Evolutionary conservation across 805 yeast species (phyloP), one percentile per base, ranked within the genome.

Genomic region (Sugiyamaella lignohabitans): DNA sequence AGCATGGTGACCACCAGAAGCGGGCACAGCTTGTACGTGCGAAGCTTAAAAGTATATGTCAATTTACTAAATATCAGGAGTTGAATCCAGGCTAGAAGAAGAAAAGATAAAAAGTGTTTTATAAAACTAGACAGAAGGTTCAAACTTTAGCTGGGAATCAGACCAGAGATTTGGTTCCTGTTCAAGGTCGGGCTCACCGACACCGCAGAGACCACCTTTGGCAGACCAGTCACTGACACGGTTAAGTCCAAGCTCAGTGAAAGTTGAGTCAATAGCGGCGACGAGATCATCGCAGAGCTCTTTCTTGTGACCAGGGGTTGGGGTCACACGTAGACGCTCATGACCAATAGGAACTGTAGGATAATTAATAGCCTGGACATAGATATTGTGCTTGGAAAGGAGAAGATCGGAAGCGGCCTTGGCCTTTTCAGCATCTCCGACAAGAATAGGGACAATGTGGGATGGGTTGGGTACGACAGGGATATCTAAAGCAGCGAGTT

Each of bases 381-480:
- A 93, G 64, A 93, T 89, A 54, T 78, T 75, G 69, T 88, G 84
- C 59, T 84, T 80, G 53, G 83, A 76, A 73, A 93, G 79, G 61
- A 93, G 78, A 65, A 84, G 65, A 65, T 93, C 98, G 19, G 95
- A 85, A 6, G 98, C 98, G 50, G 71, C 71, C 66, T 91, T 91
- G 46, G 98, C 97, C 54, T 83, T 81, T 43, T 81, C 84, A 6
- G 99, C 96, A 62, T 88, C 89, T 55, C 98, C 98, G 59, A 93
- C 84, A 52, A 93, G 75, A 35, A 94, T 80, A 5, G 99, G 98
- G 42, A 93, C 95, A 63, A 93, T 91, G 67, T 93, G 99, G 29
- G 96, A 85, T 24, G 98, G 97, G 67, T 93, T 93, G 50, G 98
- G 97, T 62, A 89, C 84, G 35, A 93, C 96, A 16, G 99, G 99